phyloP scores from a whole-genome alignment of 495 filamentous ascomycete genomes.

The Bathelium albidoporum region DNA sequence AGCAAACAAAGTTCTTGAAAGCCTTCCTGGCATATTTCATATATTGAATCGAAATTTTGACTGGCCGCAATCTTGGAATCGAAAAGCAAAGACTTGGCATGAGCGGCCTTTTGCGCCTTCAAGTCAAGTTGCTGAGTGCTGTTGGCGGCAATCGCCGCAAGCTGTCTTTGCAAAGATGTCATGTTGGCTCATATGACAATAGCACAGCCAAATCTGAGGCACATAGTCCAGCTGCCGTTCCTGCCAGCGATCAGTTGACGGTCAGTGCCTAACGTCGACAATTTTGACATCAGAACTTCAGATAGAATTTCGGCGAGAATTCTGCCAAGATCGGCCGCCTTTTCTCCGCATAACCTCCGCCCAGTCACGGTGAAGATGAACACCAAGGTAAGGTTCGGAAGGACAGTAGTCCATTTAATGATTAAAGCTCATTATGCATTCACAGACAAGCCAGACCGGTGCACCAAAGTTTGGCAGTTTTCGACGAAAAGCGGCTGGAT shows the following conservation, averaged over 20 bases:
- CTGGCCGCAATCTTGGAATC: constrained; percentile 67
- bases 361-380: not conserved
- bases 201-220: no score
- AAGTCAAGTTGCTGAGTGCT: constrained; percentile 55
- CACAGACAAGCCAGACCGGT: constrained; percentile 6
- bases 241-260: no score
- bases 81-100: constrained; percentile 88
- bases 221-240: no score
- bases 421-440: no score
- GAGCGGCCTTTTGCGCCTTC: constrained; percentile 76
- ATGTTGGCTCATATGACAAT: constrained; percentile 10
- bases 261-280: not conserved
- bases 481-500: constrained; percentile 15
- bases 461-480: constrained; percentile 30
- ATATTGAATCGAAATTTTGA: constrained; percentile 83
- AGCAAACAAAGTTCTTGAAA: constrained; percentile 82
- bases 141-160: constrained; percentile 29
- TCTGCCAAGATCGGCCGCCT: not conserved
- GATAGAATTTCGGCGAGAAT: not conserved
- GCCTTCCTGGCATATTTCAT: constrained; percentile 73
- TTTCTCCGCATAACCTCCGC: constrained; percentile 2
- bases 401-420: not conserved
- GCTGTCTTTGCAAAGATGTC: constrained; percentile 32
- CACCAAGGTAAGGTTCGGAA: not conserved
- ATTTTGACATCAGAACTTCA: no score